Percentiles rank a stretch among this genome's conserved stretches.
These are phyloP conservation scores for Delphinella strobiligena DNA, from an alignment of 2,329 filamentous ascomycete genomes.

Conservation along the genomic window DNA sequence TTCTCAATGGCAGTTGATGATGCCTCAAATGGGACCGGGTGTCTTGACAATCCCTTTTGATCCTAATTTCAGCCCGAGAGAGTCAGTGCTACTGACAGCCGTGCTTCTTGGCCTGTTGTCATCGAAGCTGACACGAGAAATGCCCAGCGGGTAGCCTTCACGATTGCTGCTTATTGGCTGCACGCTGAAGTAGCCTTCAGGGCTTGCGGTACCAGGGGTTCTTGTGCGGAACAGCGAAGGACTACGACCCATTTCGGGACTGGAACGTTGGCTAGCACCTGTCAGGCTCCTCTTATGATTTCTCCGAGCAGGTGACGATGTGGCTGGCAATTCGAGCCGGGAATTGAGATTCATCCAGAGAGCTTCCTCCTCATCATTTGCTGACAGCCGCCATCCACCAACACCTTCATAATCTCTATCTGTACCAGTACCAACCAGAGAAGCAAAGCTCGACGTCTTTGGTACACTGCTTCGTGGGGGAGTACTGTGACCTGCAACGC, in stretches of 20 bases:
- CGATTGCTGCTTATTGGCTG: constrained; percentile 2
- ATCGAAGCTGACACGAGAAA: not conserved
- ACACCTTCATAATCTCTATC: constrained; percentile 31
- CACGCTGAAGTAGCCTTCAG: constrained; percentile 17
- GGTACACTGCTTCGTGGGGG: constrained; percentile 2
- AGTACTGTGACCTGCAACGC: not conserved
- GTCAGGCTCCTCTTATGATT: constrained; percentile 12
- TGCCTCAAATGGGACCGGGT: not conserved
- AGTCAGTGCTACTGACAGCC: not conserved
- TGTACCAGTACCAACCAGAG: constrained; percentile 19
- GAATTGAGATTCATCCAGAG: constrained; percentile 33
- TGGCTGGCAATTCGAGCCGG: constrained; percentile 25
- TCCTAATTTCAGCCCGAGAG: not conserved
- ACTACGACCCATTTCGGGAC: not conserved
- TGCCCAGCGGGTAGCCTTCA: not conserved
- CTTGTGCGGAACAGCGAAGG: constrained; percentile 4
- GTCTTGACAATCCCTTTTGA: not conserved
- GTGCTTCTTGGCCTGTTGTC: not conserved
- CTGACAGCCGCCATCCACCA: constrained; percentile 26
- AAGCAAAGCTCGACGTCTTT: constrained; percentile 23
- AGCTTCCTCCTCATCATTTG: constrained; percentile 28
- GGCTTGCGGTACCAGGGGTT: constrained; percentile 13
- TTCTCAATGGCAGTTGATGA: not conserved
- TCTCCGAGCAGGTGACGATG: constrained; percentile 4
- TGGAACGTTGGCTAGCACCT: constrained; percentile 13